Conservation (phyloP, 768 basidiomycete genomes). For the Tulasnella sp. region DNA sequence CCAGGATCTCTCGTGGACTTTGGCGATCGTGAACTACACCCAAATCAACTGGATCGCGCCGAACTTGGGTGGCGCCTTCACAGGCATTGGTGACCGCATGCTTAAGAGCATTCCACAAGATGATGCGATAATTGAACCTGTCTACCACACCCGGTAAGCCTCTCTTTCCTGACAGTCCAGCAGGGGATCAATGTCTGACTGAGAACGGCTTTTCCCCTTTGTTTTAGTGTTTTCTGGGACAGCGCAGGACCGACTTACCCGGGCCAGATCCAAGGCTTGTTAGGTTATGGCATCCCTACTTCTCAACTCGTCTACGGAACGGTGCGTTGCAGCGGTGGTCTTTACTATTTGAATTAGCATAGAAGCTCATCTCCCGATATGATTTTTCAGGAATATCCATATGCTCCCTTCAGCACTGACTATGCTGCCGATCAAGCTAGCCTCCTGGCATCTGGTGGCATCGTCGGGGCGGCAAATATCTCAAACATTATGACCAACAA, state of each 20-base stretch:
- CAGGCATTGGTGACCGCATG: slow-evolving; percentile 6
- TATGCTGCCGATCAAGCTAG: neutral
- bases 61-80: slow-evolving; percentile 12
- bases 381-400: slow-evolving; percentile 3
- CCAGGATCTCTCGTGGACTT: slow-evolving; percentile 6
- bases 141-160: slow-evolving; percentile 9
- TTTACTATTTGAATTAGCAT: neutral
- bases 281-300: slow-evolving; percentile 10
- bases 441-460: neutral
- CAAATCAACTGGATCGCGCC: slow-evolving; percentile 4
- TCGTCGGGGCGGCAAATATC: neutral
- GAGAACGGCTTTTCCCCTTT: neutral
- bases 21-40: slow-evolving; percentile 7
- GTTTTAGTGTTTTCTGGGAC: slow-evolving; percentile 5
- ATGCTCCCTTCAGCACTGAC: neutral
- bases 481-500: slow-evolving; percentile 6
- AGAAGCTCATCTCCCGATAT: neutral
- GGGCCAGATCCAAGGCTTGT: slow-evolving; percentile 5
- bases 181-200: too few relatives aligned
- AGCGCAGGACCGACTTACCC: slow-evolving; percentile 12
- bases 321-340: too few relatives aligned
- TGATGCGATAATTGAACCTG: neutral
- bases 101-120: neutral
- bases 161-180: too few relatives aligned
- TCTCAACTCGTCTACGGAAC: slow-evolving; percentile 11